A percentile compares a stretch with the other conserved stretches of the same genome.
These are phyloP conservation scores for Coelastrella sp. DNA, from an alignment of 139 green algal genomes.

Conservation along the genomic window DNA sequence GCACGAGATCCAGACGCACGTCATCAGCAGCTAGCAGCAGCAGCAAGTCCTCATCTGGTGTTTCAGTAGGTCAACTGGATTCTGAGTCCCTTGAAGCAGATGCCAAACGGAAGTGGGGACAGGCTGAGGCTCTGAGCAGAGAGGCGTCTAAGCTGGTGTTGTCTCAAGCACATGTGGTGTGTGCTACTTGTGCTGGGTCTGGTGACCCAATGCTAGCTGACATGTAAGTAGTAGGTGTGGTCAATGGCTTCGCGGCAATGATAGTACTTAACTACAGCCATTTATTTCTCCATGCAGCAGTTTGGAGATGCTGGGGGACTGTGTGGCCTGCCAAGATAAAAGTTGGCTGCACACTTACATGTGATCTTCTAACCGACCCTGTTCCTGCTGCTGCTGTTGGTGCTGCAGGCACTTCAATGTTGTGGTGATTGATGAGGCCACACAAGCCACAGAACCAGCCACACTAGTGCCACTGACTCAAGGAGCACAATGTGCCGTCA, in stretches of 20 bases:
- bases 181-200: constrained; percentile 65
- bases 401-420: constrained; percentile 70
- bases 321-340: background rate
- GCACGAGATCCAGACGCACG: background rate
- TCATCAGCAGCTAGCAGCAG: constrained; percentile 1
- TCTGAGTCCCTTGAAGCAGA: constrained; percentile 9
- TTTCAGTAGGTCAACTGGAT: background rate
- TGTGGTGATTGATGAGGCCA: constrained; percentile 95
- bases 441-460: constrained; percentile 90
- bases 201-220: constrained; percentile 61
- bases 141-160: constrained; percentile 56
- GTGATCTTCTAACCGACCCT: too few species aligned
- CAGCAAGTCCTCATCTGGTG: background rate
- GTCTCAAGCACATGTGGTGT: constrained; percentile 71
- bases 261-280: background rate
- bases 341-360: too few species aligned
- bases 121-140: constrained; percentile 9
- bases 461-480: constrained; percentile 86
- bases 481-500: constrained; percentile 84
- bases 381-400: too few species aligned
- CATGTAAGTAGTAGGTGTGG: constrained; percentile 12
- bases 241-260: background rate
- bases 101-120: constrained; percentile 20
- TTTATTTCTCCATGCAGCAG: too few species aligned
- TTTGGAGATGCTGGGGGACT: background rate